phyloP scores from a whole-genome alignment of 148 eudicot genomes.

The Rhododendron henanense region DNA sequence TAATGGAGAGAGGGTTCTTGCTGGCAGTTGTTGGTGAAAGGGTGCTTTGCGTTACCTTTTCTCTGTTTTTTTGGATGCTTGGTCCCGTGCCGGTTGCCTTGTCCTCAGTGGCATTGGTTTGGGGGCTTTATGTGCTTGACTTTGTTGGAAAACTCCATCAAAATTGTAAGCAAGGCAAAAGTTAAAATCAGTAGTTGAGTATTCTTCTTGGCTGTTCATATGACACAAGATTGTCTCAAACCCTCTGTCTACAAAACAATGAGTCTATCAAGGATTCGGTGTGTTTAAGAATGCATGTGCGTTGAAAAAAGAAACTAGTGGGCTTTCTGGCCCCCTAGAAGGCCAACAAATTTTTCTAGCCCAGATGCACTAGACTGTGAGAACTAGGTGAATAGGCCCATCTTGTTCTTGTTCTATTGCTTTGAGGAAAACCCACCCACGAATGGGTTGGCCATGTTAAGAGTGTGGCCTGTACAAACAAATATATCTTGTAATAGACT shows the following conservation, averaged over 20 bases:
- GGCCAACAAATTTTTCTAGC: neutral
- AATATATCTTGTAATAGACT: too few relatives aligned
- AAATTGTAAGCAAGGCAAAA: neutral
- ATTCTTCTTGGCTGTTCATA: neutral
- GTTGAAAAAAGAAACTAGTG: neutral
- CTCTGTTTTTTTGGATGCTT: conserved; percentile 67
- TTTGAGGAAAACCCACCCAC: neutral
- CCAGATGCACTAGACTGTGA: neutral
- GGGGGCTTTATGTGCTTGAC: conserved; percentile 62
- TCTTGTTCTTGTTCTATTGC: neutral
- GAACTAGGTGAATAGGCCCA: neutral
- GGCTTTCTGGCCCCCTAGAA: neutral
- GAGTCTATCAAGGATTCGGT: neutral
- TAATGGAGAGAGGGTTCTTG: conserved; percentile 62
- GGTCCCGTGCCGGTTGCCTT: conserved; percentile 55
- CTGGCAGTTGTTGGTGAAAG: conserved; percentile 59
- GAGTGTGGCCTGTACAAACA: neutral
- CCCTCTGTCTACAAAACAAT: neutral
- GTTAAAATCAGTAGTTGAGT: neutral
- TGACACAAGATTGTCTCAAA: neutral
- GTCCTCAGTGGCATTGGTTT: conserved; percentile 49
- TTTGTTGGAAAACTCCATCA: conserved; percentile 22
- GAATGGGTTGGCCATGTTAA: neutral
- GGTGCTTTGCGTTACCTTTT: conserved; percentile 51
- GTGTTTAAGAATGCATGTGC: neutral